These are phyloP conservation scores for Blastomyces gilchristii DNA, from an alignment of 2,329 filamentous ascomycete genomes.

Conservation along the genomic window DNA sequence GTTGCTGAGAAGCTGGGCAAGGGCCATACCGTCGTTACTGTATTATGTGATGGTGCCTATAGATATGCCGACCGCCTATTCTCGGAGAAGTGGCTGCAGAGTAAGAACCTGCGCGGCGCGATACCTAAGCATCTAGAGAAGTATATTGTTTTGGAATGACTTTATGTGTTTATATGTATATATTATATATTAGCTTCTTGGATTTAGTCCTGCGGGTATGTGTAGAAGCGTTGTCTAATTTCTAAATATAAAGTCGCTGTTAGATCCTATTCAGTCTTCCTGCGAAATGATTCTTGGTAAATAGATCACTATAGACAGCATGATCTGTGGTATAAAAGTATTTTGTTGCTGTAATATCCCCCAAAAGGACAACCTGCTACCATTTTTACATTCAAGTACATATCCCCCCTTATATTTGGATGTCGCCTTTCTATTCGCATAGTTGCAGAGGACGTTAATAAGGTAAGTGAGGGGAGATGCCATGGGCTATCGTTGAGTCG, in stretches of 20 bases:
- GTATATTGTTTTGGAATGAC: constrained; percentile 81
- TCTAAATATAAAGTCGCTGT: not conserved
- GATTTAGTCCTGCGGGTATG: not conserved
- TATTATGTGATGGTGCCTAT: constrained; percentile 95
- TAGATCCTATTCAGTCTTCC: not conserved
- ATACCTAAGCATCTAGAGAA: constrained; percentile 79
- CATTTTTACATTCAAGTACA: too few species aligned
- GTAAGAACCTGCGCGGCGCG: constrained; percentile 70
- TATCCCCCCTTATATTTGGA: too few species aligned
- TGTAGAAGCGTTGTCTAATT: not conserved
- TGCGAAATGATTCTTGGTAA: not conserved
- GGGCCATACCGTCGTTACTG: constrained; percentile 83
- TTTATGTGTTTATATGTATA: constrained; percentile 1
- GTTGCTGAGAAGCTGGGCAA: constrained; percentile 81
- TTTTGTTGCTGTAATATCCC: too few species aligned
- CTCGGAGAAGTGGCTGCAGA: constrained; percentile 77
- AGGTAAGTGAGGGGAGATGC: too few species aligned
- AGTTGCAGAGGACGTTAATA: too few species aligned
- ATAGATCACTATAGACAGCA: not conserved
- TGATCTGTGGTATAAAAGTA: not conserved
- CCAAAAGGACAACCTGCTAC: too few species aligned
- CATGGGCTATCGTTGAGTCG: too few species aligned
- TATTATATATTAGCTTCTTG: not conserved
- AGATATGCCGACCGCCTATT: constrained; percentile 91
- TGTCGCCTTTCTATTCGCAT: too few species aligned